phyloP scores from a whole-genome alignment of 805 yeast genomes.

The Suhomyces kilbournensis region DNA sequence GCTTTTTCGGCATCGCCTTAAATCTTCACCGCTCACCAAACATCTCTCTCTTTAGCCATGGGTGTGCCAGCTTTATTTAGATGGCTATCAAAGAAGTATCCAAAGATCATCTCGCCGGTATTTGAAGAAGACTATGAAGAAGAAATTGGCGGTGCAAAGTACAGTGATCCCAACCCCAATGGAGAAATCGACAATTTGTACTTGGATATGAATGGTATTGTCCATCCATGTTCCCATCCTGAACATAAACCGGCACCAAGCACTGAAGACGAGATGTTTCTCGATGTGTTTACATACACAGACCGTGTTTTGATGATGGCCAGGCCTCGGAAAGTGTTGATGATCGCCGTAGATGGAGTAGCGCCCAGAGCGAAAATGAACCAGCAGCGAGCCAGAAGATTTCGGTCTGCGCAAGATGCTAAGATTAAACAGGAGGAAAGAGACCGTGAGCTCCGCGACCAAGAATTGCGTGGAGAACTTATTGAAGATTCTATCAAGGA shows the following conservation, averaged over 20 bases:
- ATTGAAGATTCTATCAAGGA: slow-evolving; percentile 74
- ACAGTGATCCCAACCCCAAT: slow-evolving; percentile 80
- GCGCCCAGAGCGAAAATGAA: slow-evolving; percentile 99
- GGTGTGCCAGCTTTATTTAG: slow-evolving; percentile 98
- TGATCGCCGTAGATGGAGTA: slow-evolving; percentile 98
- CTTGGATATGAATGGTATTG: slow-evolving; percentile 98
- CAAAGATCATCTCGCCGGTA: slow-evolving; percentile 90
- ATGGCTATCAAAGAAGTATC: slow-evolving; percentile 91
- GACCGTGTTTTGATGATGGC: slow-evolving; percentile 92
- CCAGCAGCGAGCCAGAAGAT: slow-evolving; percentile 92
- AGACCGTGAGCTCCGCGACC: slow-evolving; percentile 55
- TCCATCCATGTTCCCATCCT: slow-evolving; percentile 98
- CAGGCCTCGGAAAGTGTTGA: slow-evolving; percentile 84
- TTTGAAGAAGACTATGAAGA: slow-evolving; percentile 68
- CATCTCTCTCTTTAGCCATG: slow-evolving; percentile 37
- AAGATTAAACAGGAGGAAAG: slow-evolving; percentile 70
- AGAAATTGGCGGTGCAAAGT: slow-evolving; percentile 58
- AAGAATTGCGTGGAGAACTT: slow-evolving; percentile 63
- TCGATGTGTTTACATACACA: slow-evolving; percentile 89
- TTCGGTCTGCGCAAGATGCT: slow-evolving; percentile 89
- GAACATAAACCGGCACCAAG: slow-evolving; percentile 95
- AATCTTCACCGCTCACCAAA: neutral
- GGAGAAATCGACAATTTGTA: slow-evolving; percentile 94
- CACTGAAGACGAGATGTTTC: slow-evolving; percentile 94
- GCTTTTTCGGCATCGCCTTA: neutral